Evolutionary conservation across 1,284 basidiomycete species (phyloP).

Genomic region (Abortiporus biennis): DNA sequence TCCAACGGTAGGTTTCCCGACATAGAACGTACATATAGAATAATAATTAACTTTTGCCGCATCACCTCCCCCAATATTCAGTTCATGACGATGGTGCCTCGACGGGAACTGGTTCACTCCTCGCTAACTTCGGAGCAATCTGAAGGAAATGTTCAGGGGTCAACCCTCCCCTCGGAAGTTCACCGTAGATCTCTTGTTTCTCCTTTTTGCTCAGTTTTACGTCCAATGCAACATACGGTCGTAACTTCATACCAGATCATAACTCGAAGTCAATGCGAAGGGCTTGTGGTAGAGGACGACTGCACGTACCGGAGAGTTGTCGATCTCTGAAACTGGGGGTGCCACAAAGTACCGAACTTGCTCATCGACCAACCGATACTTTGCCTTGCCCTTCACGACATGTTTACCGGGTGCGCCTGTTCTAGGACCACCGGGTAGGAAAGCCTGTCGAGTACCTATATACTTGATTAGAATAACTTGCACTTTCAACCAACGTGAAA

Average conservation of each 20-base stretch:
- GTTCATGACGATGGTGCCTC: too few species aligned
- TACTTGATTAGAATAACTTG: background rate
- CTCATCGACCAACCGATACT: constrained; percentile 76
- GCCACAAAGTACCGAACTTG: constrained; percentile 82
- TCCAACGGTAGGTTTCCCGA: too few species aligned
- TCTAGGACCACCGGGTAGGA: constrained; percentile 76
- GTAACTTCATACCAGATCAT: constrained; percentile 22
- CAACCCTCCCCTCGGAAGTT: constrained; percentile 29
- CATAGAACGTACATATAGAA: too few species aligned
- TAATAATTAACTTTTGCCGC: too few species aligned
- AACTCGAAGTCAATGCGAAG: background rate
- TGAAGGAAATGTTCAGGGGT: constrained; percentile 23
- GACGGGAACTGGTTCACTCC: constrained; percentile 1
- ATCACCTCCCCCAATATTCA: too few species aligned
- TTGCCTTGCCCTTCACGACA: constrained; percentile 67
- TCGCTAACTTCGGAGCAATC: constrained; percentile 15
- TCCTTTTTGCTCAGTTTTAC: constrained; percentile 21
- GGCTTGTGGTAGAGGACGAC: background rate
- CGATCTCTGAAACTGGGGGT: constrained; percentile 64
- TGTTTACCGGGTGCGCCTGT: constrained; percentile 85
- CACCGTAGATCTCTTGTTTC: constrained; percentile 27
- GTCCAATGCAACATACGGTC: constrained; percentile 26
- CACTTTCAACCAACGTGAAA: background rate
- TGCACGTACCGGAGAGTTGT: constrained; percentile 51
- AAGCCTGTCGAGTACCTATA: constrained; percentile 76